A percentile compares a stretch with the other conserved stretches of the same genome.
Conservation (phyloP, 768 basidiomycete genomes). For the Termitomyces eurrhizus region DNA sequence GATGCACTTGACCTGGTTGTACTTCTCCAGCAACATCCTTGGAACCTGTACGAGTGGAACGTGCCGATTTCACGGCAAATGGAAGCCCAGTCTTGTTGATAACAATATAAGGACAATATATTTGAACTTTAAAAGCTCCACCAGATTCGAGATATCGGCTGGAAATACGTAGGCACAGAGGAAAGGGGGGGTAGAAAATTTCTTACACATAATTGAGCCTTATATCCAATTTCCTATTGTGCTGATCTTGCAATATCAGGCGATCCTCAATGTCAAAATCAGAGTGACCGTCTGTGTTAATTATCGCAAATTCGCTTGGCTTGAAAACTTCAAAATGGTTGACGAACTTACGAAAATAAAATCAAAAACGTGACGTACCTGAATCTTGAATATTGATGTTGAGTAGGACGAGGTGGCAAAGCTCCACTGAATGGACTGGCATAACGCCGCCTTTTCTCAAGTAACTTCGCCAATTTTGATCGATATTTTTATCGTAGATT, state of each 20-base stretch:
- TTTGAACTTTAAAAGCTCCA: slow-evolving; percentile 93
- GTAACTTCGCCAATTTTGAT: slow-evolving; percentile 94
- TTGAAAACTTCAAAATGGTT: slow-evolving; percentile 60
- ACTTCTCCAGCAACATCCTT: slow-evolving; percentile 85
- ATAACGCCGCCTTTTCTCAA: slow-evolving; percentile 90
- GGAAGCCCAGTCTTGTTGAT: slow-evolving; percentile 91
- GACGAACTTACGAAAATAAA: neutral
- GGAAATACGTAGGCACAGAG: neutral
- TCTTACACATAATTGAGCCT: slow-evolving; percentile 88
- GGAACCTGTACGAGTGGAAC: slow-evolving; percentile 56
- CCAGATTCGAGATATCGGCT: slow-evolving; percentile 86
- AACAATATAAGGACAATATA: slow-evolving; percentile 87
- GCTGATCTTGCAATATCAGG: slow-evolving; percentile 68
- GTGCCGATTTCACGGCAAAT: slow-evolving; percentile 65
- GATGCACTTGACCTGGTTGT: slow-evolving; percentile 44
- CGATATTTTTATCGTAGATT: slow-evolving; percentile 94
- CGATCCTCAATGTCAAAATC: slow-evolving; percentile 81
- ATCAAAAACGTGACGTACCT: slow-evolving; percentile 39
- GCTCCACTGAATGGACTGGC: slow-evolving; percentile 94
- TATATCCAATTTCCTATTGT: slow-evolving; percentile 74
- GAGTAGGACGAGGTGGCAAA: slow-evolving; percentile 83
- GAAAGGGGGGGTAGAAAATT: neutral
- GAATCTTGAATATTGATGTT: slow-evolving; percentile 92
- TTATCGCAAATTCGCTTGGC: slow-evolving; percentile 95
- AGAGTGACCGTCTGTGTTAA: slow-evolving; percentile 89